Percentiles rank a stretch among this genome's conserved stretches.
phyloP scores from a whole-genome alignment of 441 rosid genomes.

The Omphalea diandra region DNA sequence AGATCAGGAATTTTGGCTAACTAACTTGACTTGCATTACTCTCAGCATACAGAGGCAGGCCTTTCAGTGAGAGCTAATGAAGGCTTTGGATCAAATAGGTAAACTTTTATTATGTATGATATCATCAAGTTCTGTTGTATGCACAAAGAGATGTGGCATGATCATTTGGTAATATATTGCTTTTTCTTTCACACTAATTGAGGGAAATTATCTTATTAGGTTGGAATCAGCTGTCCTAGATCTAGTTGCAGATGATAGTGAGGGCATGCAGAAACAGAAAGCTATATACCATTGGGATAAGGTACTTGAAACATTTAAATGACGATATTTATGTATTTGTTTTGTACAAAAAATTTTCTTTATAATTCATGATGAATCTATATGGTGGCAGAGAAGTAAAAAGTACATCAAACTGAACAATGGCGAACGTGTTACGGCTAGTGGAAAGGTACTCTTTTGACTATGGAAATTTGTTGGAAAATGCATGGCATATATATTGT shows the following conservation, averaged over 20 bases:
- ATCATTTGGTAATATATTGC: background rate
- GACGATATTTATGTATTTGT: conserved; percentile 9
- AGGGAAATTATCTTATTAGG: conserved; percentile 37
- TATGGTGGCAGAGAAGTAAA: conserved; percentile 76
- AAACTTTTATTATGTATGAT: conserved; percentile 13
- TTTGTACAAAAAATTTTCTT: background rate
- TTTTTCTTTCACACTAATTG: conserved; percentile 2
- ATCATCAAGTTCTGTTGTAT: conserved; percentile 6
- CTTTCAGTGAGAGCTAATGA: conserved; percentile 69
- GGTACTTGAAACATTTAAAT: conserved; percentile 43
- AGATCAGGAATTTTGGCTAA: conserved; percentile 17
- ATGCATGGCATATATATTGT: conserved; percentile 6
- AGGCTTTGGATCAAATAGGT: conserved; percentile 90
- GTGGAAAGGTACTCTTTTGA: conserved; percentile 75
- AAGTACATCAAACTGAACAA: conserved; percentile 91
- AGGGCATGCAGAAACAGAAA: conserved; percentile 79
- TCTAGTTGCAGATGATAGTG: conserved; percentile 89
- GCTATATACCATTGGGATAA: conserved; percentile 87
- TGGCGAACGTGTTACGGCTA: conserved; percentile 94
- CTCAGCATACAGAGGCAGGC: conserved; percentile 85
- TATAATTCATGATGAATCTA: conserved; percentile 12
- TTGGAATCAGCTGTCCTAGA: conserved; percentile 87
- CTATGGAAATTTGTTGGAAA: background rate
- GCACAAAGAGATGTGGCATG: background rate
- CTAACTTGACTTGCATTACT: conserved; percentile 26